A percentile compares a stretch with the other conserved stretches of the same genome.
phyloP scores from a whole-genome alignment of 371 early-diverging fungal genomes.

The Globomyces sp. region DNA sequence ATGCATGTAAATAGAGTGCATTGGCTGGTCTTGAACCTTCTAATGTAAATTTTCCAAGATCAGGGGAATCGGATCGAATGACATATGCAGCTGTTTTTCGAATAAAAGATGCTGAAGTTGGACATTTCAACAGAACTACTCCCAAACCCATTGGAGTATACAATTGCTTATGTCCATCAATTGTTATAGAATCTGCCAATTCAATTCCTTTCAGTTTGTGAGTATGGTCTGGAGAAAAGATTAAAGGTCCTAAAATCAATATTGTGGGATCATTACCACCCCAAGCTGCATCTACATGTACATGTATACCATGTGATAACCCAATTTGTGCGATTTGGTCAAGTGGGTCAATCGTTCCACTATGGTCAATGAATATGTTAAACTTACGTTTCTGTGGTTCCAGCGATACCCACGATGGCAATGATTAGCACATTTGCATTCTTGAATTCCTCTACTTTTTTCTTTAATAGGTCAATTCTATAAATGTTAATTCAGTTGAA shows the following conservation, averaged over 20 bases:
- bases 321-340: slow-evolving; percentile 28
- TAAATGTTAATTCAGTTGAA: background rate
- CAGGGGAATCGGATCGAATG: slow-evolving; percentile 45
- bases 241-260: slow-evolving; percentile 36
- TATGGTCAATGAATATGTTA: slow-evolving; percentile 3
- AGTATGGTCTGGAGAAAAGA: slow-evolving; percentile 45
- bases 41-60: slow-evolving; percentile 49
- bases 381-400: slow-evolving; percentile 52
- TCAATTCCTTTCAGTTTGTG: slow-evolving; percentile 43
- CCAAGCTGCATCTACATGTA: slow-evolving; percentile 57
- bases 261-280: slow-evolving; percentile 21
- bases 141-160: slow-evolving; percentile 56
- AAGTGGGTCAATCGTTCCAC: slow-evolving; percentile 46
- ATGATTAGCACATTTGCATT: slow-evolving; percentile 33
- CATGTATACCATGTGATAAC: slow-evolving; percentile 36
- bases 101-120: slow-evolving; percentile 33
- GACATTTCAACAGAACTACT: slow-evolving; percentile 40
- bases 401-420: slow-evolving; percentile 48
- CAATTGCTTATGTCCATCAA: slow-evolving; percentile 54
- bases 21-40: slow-evolving; percentile 52
- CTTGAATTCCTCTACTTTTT: slow-evolving; percentile 30
- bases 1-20: slow-evolving; percentile 47
- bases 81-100: slow-evolving; percentile 52
- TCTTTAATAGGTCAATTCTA: slow-evolving; percentile 35
- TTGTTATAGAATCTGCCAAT: slow-evolving; percentile 47